Percentiles rank a stretch among this genome's conserved stretches.
Evolutionary conservation across 2,329 filamentous ascomycete species (phyloP).

Genomic region (Fusarium buharicum): DNA sequence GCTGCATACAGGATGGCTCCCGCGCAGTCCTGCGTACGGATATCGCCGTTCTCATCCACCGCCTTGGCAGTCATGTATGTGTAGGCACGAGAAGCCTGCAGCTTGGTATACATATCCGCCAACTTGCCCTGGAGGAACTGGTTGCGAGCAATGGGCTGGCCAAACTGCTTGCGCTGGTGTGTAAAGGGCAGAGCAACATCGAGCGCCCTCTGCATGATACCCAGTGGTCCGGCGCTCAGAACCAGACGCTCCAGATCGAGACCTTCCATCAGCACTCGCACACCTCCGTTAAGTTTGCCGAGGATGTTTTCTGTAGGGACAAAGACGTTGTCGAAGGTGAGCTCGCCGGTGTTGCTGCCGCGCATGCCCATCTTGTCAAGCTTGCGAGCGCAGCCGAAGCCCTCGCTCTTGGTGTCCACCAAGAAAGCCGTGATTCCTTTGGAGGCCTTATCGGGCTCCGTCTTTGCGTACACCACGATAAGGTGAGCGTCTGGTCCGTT

Average conservation of each 20-base stretch:
- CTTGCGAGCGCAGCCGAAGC: constrained; percentile 89
- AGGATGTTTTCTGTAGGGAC: constrained; percentile 85
- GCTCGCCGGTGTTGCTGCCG: constrained; percentile 93
- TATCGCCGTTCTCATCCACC: constrained; percentile 78
- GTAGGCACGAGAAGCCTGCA: constrained; percentile 84
- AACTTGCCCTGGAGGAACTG: constrained; percentile 93
- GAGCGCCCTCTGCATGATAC: constrained; percentile 91
- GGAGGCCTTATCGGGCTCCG: constrained; percentile 78
- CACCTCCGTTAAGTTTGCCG: constrained; percentile 82
- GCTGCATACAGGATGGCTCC: constrained; percentile 94
- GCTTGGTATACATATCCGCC: constrained; percentile 97
- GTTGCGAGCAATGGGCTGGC: constrained; percentile 85
- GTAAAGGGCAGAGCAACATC: constrained; percentile 89
- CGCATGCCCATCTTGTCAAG: constrained; percentile 99
- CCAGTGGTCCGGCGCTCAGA: constrained; percentile 87
- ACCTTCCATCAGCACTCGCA: constrained; percentile 94
- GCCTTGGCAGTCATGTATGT: constrained; percentile 84
- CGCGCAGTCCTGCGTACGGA: constrained; percentile 91
- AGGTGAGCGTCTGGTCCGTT: constrained; percentile 95
- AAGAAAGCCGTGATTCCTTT: constrained; percentile 97
- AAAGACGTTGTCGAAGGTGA: constrained; percentile 90
- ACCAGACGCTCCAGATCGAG: constrained; percentile 94
- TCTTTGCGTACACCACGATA: constrained; percentile 97
- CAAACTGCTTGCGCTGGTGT: constrained; percentile 91
- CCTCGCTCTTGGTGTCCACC: constrained; percentile 75